Conservation (phyloP, 768 basidiomycete species). For the Rossbeevera mucosa region DNA sequence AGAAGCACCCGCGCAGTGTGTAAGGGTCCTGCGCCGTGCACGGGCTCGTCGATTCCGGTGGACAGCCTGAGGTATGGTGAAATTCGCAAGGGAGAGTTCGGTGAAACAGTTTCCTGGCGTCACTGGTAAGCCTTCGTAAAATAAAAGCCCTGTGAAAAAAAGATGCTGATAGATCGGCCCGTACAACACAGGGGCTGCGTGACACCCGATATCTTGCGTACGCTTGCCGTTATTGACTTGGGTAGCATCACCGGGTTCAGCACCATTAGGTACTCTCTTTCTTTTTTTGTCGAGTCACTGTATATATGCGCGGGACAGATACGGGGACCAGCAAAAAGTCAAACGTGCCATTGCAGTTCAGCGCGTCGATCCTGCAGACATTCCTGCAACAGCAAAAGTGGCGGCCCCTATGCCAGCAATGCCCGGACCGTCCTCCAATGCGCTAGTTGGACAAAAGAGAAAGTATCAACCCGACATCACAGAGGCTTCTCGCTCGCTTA, state of each 20-base stretch:
- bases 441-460: constrained; percentile 36
- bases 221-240: constrained; percentile 42
- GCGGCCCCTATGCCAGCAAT: constrained; percentile 8
- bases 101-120: constrained; percentile 68
- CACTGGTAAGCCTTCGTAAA: constrained; percentile 53
- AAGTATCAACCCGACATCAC: constrained; percentile 35
- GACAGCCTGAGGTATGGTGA: constrained; percentile 66
- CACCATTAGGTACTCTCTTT: constrained; percentile 35
- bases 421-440: constrained; percentile 7
- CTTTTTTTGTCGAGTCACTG: background rate
- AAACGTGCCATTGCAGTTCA: constrained; percentile 50
- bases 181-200: constrained; percentile 60
- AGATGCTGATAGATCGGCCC: constrained; percentile 12
- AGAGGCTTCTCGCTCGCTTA: constrained; percentile 13
- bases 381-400: constrained; percentile 45
- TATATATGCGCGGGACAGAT: constrained; percentile 31
- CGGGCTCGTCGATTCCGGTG: constrained; percentile 45
- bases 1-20: constrained; percentile 67
- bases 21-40: constrained; percentile 59
- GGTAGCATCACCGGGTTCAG: constrained; percentile 48
- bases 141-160: constrained; percentile 9
- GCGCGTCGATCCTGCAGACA: constrained; percentile 52
- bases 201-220: constrained; percentile 49
- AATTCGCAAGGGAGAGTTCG: constrained; percentile 39
- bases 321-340: constrained; percentile 61